These are phyloP conservation scores for Sanguinoderma infundibulare DNA, from an alignment of 1,284 basidiomycete species.

Conservation along the genomic window DNA sequence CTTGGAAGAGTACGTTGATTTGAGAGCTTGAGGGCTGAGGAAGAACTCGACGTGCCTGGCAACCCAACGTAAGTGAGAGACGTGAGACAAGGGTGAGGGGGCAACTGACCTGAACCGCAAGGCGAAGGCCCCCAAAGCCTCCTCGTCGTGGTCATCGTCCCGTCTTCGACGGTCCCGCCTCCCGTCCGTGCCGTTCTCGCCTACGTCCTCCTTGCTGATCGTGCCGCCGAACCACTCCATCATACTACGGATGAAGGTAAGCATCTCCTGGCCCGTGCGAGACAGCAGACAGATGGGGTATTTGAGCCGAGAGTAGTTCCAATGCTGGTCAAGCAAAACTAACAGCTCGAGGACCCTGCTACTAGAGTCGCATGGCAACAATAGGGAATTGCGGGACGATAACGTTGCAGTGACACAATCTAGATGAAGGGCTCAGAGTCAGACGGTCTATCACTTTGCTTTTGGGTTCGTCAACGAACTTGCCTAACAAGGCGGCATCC, in stretches of 20 bases:
- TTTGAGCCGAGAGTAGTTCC: conserved; percentile 84
- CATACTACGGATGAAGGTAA: conserved; percentile 94
- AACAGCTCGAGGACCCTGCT: conserved; percentile 93
- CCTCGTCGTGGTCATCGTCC: conserved; percentile 72
- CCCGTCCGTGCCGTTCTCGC: conserved; percentile 63
- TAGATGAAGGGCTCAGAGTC: conserved; percentile 31
- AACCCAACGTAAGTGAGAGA: background rate
- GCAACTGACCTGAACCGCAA: conserved; percentile 69
- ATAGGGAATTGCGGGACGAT: conserved; percentile 76
- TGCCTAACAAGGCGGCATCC: conserved; percentile 88
- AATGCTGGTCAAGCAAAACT: conserved; percentile 96
- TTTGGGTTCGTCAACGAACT: conserved; percentile 22
- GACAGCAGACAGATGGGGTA: conserved; percentile 93
- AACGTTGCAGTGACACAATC: conserved; percentile 89
- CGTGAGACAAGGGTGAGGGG: background rate
- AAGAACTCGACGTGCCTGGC: conserved; percentile 89
- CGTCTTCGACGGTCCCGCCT: conserved; percentile 62
- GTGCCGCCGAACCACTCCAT: conserved; percentile 99
- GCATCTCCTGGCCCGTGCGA: conserved; percentile 90
- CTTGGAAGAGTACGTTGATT: conserved; percentile 82
- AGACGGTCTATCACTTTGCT: background rate
- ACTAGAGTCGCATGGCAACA: conserved; percentile 93
- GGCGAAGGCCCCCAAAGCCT: conserved; percentile 77
- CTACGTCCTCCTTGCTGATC: conserved; percentile 87
- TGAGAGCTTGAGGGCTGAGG: conserved; percentile 78